Percentiles rank a stretch among this genome's conserved stretches.
Conservation (phyloP, 1,139 yeast species). For the Geotrichum histeridarum region DNA sequence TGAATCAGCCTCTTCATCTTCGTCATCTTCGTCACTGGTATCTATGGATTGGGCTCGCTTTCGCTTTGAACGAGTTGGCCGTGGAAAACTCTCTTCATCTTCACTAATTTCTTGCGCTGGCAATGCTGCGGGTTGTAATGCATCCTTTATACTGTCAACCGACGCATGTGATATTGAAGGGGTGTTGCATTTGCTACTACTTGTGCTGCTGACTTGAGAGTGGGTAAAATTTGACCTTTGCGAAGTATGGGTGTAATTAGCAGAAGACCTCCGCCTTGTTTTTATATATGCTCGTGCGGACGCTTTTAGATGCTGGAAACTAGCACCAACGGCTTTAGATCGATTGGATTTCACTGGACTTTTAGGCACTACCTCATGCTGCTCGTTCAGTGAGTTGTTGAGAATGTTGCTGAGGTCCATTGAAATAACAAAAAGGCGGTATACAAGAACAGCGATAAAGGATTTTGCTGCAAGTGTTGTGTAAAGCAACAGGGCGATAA, state of each 20-base stretch:
- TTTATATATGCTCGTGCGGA: no score
- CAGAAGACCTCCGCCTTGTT: not conserved
- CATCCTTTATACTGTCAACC: no score
- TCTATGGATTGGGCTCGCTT: not conserved
- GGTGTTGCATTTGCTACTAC: not conserved
- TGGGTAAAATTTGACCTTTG: not conserved
- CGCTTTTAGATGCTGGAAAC: no score
- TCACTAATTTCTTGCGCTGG: no score
- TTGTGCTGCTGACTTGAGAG: not conserved
- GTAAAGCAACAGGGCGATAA: not conserved
- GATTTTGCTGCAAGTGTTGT: not conserved
- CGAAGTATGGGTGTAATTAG: not conserved
- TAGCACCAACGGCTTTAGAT: not conserved
- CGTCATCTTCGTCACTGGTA: slow-evolving; percentile 11
- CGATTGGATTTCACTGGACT: not conserved
- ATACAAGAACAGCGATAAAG: not conserved
- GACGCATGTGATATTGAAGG: not conserved
- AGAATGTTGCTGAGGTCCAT: slow-evolving; percentile 17
- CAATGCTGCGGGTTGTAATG: no score
- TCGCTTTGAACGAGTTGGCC: not conserved
- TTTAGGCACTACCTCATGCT: not conserved
- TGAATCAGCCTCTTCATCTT: slow-evolving; percentile 7
- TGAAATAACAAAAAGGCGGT: not conserved
- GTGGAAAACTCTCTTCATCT: not conserved
- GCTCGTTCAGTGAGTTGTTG: slow-evolving; percentile 12